Evolutionary conservation across 176 grass and related monocot species (phyloP), one percentile per base, ranked within the genome.

Genomic region (Aegilops sharonensis): DNA sequence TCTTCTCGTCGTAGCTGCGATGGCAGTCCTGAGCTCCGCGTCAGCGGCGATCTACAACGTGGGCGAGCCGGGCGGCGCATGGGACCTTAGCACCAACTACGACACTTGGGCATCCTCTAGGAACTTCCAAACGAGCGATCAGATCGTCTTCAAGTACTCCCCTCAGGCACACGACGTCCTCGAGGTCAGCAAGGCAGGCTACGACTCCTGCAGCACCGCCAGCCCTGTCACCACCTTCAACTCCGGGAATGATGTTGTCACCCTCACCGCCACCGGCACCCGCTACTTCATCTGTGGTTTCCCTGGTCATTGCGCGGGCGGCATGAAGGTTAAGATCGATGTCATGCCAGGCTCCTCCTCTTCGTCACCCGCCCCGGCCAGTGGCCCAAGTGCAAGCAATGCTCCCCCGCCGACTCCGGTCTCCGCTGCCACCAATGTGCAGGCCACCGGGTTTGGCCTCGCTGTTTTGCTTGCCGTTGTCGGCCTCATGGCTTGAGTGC

Each of bases 221-320:
- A 82, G 30, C 14, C 4, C 89, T 20, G 36, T 92, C 85, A 60
- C 60, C 68, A 89, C n/a, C 21, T 11, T 80, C 75, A 85, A 0
- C 13, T 72, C 18, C 12, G 94, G 92, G 12, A 68, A 81, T 24
- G 89, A 87, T 18, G 11, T 25, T 56, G 43, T 92, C 35, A 0
- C 29, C 11, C 88, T 97, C 36, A 15, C 11, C 60, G 12, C 21
- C 39, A 1, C 77, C 3, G 83, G 85, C 65, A 89, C 69, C 9
- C 85, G 85, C 82, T 92, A 92, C 90, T 97, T 86, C 92, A 85
- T 97, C 79, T 97, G 94, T 40, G 71, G 87, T 34, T 2, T 97
- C 82, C 0, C 59, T 0, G 9, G 4, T 25, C 94, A 97, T 90
- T 94, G 94, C 83, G 1, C n/a, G 59, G 5, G 0, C 12, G 79